These are phyloP conservation scores for Aspergillus cavernicola DNA, from an alignment of 495 filamentous ascomycete species.

Conservation along the genomic window DNA sequence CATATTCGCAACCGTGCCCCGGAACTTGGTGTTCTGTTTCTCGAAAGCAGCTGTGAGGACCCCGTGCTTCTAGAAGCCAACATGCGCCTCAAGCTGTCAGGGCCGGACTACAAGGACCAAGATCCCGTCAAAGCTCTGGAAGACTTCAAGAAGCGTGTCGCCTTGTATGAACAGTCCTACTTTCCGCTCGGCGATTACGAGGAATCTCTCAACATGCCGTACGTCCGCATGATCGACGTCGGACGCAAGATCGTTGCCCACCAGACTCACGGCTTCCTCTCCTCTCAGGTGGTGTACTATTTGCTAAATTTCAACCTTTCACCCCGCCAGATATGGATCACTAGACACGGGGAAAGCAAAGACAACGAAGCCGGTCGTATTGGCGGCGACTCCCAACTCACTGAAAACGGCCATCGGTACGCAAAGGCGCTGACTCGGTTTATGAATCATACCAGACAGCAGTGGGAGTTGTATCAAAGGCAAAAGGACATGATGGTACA, in stretches of 20 bases:
- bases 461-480: constrained; percentile 75
- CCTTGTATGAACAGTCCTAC: constrained; percentile 89
- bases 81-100: constrained; percentile 96
- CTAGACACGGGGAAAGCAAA: constrained; percentile 79
- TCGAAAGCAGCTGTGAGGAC: constrained; percentile 91
- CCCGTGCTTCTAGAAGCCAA: constrained; percentile 82
- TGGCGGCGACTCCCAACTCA: constrained; percentile 81
- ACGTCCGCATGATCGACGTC: constrained; percentile 96
- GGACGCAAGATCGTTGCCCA: constrained; percentile 89
- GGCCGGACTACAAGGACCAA: constrained; percentile 91
- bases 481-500: constrained; percentile 64
- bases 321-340: constrained; percentile 96
- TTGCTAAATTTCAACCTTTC: constrained; percentile 94
- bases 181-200: constrained; percentile 88
- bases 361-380: constrained; percentile 80
- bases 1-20: constrained; percentile 77
- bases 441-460: constrained; percentile 65
- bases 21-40: constrained; percentile 83
- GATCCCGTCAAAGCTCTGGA: constrained; percentile 77
- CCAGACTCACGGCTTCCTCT: constrained; percentile 86
- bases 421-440: constrained; percentile 70
- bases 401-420: constrained; percentile 68
- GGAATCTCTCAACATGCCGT: constrained; percentile 82
- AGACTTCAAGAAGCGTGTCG: constrained; percentile 93
- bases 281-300: constrained; percentile 86